Evolutionary conservation across 139 green algal species (phyloP).

Genomic region (Coelastrella sp.): DNA sequence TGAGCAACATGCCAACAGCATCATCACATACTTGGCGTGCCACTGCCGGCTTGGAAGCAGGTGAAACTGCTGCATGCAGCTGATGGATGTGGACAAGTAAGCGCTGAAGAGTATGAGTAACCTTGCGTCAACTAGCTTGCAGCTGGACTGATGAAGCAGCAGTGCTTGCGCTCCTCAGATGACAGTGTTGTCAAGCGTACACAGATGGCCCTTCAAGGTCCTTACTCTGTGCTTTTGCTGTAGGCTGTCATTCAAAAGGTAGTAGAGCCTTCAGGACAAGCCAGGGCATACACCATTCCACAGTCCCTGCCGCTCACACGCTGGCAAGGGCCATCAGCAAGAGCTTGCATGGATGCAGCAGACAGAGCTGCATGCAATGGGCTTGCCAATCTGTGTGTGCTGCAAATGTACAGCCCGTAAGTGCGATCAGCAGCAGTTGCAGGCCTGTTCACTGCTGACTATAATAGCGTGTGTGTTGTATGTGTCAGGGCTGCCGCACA

Average conservation of each 20-base stretch:
- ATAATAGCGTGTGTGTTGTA: background rate
- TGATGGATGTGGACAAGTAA: no score
- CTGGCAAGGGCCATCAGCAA: conserved; percentile 55
- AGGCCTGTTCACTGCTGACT: no score
- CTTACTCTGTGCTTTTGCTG: background rate
- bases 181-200: background rate
- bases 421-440: background rate
- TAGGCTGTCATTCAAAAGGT: conserved; percentile 43
- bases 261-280: conserved; percentile 18
- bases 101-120: no score
- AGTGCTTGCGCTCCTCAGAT: background rate
- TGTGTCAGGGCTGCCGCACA: background rate
- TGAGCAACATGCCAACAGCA: background rate
- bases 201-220: background rate
- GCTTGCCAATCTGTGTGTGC: conserved; percentile 73
- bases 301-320: conserved; percentile 54
- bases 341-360: conserved; percentile 49
- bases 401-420: conserved; percentile 66
- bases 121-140: no score
- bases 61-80: no score
- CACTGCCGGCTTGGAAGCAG: no score
- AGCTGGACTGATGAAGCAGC: no score
- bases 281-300: conserved; percentile 36
- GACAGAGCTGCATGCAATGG: conserved; percentile 63
- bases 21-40: background rate